A percentile compares a stretch with the other conserved stretches of the same genome.
phyloP scores from a whole-genome alignment of 306 rosid genomes.

The Vicia sativa region DNA sequence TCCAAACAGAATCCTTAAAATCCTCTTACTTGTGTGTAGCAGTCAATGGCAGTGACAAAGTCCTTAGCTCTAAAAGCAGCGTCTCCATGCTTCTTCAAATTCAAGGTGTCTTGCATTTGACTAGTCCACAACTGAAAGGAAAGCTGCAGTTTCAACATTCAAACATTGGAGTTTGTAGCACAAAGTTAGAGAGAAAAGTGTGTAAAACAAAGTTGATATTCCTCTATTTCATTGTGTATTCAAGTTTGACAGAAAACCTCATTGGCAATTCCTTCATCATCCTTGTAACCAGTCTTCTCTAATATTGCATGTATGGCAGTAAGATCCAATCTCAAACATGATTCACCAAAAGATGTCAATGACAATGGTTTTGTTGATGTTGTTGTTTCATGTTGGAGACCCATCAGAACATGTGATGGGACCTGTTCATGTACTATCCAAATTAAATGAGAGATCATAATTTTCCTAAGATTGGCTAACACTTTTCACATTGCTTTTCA shows the following conservation, averaged over 20 bases:
- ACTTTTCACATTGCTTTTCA: conserved; percentile 7
- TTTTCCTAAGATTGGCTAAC: conserved; percentile 38
- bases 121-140: conserved; percentile 96
- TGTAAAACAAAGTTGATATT: neutral
- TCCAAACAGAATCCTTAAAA: neutral
- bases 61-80: conserved; percentile 89
- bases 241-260: conserved; percentile 62
- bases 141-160: conserved; percentile 65
- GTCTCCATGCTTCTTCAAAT: conserved; percentile 91
- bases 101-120: conserved; percentile 93
- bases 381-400: conserved; percentile 63
- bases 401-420: conserved; percentile 75
- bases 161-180: conserved; percentile 31
- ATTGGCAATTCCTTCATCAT: conserved; percentile 94
- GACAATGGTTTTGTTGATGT: conserved; percentile 63
- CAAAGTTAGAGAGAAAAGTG: neutral
- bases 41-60: conserved; percentile 69
- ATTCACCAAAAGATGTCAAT: conserved; percentile 88
- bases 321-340: conserved; percentile 83
- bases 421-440: conserved; percentile 65
- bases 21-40: conserved; percentile 79
- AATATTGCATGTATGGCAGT: conserved; percentile 89
- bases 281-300: conserved; percentile 94
- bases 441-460: conserved; percentile 52
- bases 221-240: conserved; percentile 6